A percentile compares a stretch with the other conserved stretches of the same genome.
These are phyloP conservation scores for Tetracladium setigerum DNA, from an alignment of 495 filamentous ascomycete genomes.

Conservation along the genomic window DNA sequence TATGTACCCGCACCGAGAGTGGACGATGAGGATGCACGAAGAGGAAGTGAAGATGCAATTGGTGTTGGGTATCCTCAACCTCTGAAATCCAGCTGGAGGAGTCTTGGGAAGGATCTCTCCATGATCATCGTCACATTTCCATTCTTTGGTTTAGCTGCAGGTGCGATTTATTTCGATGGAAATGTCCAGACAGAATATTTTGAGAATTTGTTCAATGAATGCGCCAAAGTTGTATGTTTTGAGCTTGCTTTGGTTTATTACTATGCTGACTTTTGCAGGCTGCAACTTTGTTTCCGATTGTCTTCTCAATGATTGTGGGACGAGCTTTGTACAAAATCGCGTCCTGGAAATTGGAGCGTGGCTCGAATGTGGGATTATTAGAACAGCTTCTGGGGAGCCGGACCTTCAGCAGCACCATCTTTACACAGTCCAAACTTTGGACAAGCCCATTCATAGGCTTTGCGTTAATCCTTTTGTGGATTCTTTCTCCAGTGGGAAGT, in stretches of 20 bases:
- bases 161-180: constrained; percentile 10
- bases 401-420: constrained; percentile 14
- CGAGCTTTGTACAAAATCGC: constrained; percentile 10
- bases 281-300: constrained; percentile 17
- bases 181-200: constrained; percentile 3
- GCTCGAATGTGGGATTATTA: constrained; percentile 10
- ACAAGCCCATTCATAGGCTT: constrained; percentile 2
- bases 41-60: not conserved
- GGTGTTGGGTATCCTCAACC: constrained; percentile 4
- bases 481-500: constrained; percentile 12
- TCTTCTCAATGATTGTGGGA: constrained; percentile 12
- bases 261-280: constrained; percentile 3
- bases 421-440: constrained; percentile 9
- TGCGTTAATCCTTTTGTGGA: constrained; percentile 13
- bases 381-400: constrained; percentile 17
- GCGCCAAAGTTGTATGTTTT: constrained; percentile 14
- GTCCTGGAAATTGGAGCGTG: constrained; percentile 14
- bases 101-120: constrained; percentile 4
- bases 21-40: not conserved
- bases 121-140: constrained; percentile 8
- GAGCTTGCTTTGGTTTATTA: not conserved
- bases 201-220: constrained; percentile 6
- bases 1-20: not conserved
- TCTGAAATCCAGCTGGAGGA: constrained; percentile 3
- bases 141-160: constrained; percentile 9